phyloP scores from a whole-genome alignment of 306 rosid genomes.

The Prunus padus region DNA sequence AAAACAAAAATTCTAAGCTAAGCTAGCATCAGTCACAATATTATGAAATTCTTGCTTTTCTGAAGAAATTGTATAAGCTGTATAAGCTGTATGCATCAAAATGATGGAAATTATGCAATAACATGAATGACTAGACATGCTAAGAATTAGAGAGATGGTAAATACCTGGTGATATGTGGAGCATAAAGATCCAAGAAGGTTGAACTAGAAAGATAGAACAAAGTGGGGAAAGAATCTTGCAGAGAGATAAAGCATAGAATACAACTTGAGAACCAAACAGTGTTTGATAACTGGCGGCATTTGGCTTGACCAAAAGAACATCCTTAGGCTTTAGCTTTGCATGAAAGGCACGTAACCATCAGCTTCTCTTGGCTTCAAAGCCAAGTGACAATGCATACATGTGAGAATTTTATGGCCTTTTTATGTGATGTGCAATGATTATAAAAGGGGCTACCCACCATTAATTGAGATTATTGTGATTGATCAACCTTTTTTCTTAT shows the following conservation, averaged over 20 bases:
- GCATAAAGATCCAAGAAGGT: constrained; percentile 20
- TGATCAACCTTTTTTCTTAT: constrained; percentile 11
- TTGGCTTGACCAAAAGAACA: constrained; percentile 28
- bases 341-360: constrained; percentile 59
- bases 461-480: constrained; percentile 4
- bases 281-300: not conserved
- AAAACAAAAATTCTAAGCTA: not conserved
- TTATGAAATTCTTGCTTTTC: not conserved
- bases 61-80: no score
- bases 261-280: constrained; percentile 1
- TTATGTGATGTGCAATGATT: constrained; percentile 22
- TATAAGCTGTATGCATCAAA: not conserved
- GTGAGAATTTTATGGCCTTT: constrained; percentile 17
- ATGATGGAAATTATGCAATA: no score
- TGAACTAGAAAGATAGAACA: constrained; percentile 7
- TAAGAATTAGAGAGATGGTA: no score
- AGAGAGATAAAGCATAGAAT: constrained; percentile 17
- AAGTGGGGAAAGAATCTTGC: constrained; percentile 7
- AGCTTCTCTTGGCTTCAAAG: constrained; percentile 61
- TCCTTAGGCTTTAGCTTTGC: constrained; percentile 42
- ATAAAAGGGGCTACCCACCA: constrained; percentile 20
- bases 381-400: constrained; percentile 44
- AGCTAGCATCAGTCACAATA: not conserved
- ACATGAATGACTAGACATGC: no score
- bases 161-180: constrained; percentile 6